Evolutionary conservation across 495 filamentous ascomycete species (phyloP).

Genomic region (Collariella sp.): DNA sequence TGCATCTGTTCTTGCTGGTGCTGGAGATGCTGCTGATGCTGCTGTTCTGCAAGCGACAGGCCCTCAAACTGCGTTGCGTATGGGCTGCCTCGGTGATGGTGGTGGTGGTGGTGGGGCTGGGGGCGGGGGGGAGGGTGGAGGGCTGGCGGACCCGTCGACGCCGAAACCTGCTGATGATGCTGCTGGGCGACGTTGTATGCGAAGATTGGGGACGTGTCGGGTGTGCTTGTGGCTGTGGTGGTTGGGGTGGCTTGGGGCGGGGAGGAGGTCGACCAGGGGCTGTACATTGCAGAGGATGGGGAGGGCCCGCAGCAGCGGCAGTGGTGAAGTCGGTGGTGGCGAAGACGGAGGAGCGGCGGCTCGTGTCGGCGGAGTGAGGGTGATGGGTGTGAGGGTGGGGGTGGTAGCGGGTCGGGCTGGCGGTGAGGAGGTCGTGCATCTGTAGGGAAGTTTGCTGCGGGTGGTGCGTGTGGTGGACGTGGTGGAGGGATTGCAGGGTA

Average conservation of each 20-base stretch:
- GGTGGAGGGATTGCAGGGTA: too few relatives aligned
- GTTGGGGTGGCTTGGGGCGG: neutral
- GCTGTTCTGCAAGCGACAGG: neutral
- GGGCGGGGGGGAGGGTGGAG: neutral
- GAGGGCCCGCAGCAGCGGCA: neutral
- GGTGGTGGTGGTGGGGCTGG: neutral
- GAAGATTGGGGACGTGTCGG: neutral
- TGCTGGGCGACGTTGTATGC: neutral
- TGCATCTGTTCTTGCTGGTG: too few relatives aligned
- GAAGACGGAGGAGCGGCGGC: slow-evolving; percentile 8
- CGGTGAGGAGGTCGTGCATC: slow-evolving; percentile 10
- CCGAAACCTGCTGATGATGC: neutral
- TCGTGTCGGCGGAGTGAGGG: neutral
- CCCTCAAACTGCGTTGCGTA: neutral
- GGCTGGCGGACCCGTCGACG: neutral
- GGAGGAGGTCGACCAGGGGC: slow-evolving; percentile 7
- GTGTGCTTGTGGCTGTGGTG: neutral
- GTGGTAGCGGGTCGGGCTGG: slow-evolving; percentile 1
- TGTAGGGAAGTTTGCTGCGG: neutral
- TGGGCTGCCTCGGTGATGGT: neutral
- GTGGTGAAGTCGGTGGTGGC: neutral
- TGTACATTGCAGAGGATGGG: neutral
- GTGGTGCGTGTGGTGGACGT: neutral
- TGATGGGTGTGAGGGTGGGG: neutral
- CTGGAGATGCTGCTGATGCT: neutral